Evolutionary conservation across 495 filamentous ascomycete species (phyloP).

Genomic region (Penicillium macrosclerotiorum): DNA sequence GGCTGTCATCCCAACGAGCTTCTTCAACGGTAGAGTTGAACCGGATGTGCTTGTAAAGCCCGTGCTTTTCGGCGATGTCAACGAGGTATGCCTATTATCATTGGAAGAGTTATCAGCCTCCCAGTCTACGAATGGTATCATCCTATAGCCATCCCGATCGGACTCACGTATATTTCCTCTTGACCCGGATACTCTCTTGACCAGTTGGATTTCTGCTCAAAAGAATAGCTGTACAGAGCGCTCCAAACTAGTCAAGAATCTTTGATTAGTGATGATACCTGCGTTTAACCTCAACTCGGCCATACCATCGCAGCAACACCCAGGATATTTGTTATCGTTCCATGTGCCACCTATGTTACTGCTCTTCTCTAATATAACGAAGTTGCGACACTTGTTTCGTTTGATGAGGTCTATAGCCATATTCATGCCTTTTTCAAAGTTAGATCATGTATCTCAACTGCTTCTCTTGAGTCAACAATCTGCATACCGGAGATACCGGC

Average conservation of each 20-base stretch:
- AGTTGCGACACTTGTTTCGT: constrained; percentile 50
- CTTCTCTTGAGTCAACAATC: background rate
- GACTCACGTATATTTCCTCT: constrained; percentile 54
- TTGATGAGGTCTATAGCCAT: constrained; percentile 58
- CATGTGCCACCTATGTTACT: constrained; percentile 55
- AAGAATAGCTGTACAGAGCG: constrained; percentile 61
- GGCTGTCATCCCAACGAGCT: constrained; percentile 55
- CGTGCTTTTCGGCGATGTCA: constrained; percentile 56
- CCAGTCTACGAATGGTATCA: no score
- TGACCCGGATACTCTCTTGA: constrained; percentile 63
- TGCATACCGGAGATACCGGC: constrained; percentile 45
- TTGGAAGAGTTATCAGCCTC: background rate
- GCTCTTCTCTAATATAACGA: constrained; percentile 55
- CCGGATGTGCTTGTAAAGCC: constrained; percentile 55
- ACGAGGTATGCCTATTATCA: constrained; percentile 52
- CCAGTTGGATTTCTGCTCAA: constrained; percentile 65
- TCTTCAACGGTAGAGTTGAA: constrained; percentile 52
- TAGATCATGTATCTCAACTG: background rate
- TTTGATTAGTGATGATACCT: background rate
- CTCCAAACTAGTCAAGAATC: constrained; percentile 45
- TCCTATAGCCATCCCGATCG: no score
- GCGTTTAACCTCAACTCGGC: no score
- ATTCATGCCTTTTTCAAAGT: constrained; percentile 42
- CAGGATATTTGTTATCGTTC: constrained; percentile 55
- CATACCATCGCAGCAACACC: constrained; percentile 52